A percentile compares a stretch with the other conserved stretches of the same genome.
Evolutionary conservation across 2,329 filamentous ascomycete species (phyloP).

Genomic region (Exutisphaerella laricina): DNA sequence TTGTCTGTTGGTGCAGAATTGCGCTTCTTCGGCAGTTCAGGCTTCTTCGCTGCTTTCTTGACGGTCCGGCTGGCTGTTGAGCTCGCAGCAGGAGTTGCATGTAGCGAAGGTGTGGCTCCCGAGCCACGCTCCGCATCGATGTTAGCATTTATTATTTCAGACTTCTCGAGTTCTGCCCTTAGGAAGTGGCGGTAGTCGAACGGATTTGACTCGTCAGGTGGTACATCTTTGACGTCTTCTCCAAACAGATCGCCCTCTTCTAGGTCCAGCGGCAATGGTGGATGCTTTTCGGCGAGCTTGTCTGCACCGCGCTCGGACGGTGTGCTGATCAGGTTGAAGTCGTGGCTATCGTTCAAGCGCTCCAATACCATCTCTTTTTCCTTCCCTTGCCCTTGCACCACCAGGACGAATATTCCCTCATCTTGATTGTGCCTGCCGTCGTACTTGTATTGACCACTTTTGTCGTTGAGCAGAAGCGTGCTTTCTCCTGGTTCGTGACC

Average conservation of each 20-base stretch:
- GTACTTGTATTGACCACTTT: constrained; percentile 35
- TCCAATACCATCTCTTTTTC: constrained; percentile 51
- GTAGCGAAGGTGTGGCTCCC: constrained; percentile 18
- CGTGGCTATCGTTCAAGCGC: constrained; percentile 71
- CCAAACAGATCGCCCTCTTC: constrained; percentile 27
- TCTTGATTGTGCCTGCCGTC: constrained; percentile 41
- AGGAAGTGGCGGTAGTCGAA: constrained; percentile 48
- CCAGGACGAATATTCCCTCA: constrained; percentile 63
- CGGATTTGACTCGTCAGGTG: constrained; percentile 42
- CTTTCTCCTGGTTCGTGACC: constrained; percentile 20
- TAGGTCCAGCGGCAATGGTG: constrained; percentile 42
- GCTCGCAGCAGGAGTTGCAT: constrained; percentile 15
- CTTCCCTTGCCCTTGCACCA: constrained; percentile 24
- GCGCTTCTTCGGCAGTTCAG: constrained; percentile 20
- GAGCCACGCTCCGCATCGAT: constrained; percentile 21
- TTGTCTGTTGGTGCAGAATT: constrained; percentile 20
- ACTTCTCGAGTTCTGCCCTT: constrained; percentile 27
- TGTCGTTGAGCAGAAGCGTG: constrained; percentile 23
- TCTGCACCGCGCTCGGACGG: constrained; percentile 60
- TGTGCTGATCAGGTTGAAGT: constrained; percentile 74
- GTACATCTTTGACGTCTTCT: constrained; percentile 33
- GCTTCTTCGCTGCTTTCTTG: constrained; percentile 13
- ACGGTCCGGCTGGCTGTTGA: constrained; percentile 14
- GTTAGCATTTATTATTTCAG: constrained; percentile 13
- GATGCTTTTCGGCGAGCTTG: constrained; percentile 60